A percentile compares a stretch with the other conserved stretches of the same genome.
Conservation (phyloP, 1,139 yeast genomes). For the Pichia inconspicua region DNA sequence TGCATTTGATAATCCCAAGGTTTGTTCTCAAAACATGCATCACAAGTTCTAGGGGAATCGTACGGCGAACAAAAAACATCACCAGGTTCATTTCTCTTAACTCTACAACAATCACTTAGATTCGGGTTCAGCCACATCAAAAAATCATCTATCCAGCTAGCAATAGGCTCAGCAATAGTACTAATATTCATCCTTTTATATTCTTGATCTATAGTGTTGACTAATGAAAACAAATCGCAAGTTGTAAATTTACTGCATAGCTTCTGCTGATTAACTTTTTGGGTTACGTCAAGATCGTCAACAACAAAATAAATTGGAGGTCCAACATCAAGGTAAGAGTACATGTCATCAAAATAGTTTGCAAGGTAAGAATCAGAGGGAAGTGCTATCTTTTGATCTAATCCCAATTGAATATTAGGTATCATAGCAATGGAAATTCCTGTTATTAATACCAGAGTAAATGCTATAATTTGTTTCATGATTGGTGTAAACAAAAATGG, state of each 20-base stretch:
- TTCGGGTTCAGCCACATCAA: constrained; percentile 81
- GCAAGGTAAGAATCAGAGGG: constrained; percentile 78
- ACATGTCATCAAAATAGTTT: constrained; percentile 70
- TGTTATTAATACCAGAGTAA: constrained; percentile 51
- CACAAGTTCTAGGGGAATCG: constrained; percentile 67
- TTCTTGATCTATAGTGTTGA: constrained; percentile 84
- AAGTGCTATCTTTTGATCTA: constrained; percentile 84
- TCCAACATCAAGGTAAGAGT: constrained; percentile 69
- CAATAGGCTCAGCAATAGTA: constrained; percentile 70
- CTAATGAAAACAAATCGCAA: constrained; percentile 70
- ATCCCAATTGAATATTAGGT: constrained; percentile 67
- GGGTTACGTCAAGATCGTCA: constrained; percentile 54
- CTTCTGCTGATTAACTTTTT: constrained; percentile 54
- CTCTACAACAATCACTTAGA: constrained; percentile 77
- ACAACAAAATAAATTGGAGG: constrained; percentile 89
- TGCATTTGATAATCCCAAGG: constrained; percentile 69
- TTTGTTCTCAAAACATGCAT: constrained; percentile 55
- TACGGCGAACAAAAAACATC: constrained; percentile 55
- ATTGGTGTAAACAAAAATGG: constrained; percentile 49
- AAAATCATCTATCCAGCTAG: constrained; percentile 91
- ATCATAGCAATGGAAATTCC: constrained; percentile 61
- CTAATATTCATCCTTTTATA: constrained; percentile 56
- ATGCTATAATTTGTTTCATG: constrained; percentile 42
- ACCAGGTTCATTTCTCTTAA: constrained; percentile 35
- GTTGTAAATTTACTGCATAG: constrained; percentile 84